A percentile compares a stretch with the other conserved stretches of the same genome.
Evolutionary conservation across 306 rosid species (phyloP).

Genomic region (Cicer arietinum): DNA sequence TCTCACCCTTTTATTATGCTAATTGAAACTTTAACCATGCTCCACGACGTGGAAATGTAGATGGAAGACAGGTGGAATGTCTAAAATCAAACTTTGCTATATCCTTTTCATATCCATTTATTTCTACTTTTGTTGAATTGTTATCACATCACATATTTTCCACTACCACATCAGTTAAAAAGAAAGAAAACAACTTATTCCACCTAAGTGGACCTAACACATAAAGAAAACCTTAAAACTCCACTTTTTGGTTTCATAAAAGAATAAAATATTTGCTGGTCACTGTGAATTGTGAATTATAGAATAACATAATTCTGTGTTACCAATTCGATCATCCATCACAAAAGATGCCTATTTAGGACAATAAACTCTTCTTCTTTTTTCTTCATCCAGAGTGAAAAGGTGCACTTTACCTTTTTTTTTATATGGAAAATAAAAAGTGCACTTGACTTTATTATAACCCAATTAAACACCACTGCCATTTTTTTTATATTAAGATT

Average conservation of each 20-base stretch:
- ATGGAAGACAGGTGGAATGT: conserved; percentile 21
- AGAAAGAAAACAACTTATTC: not conserved
- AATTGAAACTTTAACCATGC: conserved; percentile 20
- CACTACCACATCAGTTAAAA: conserved; percentile 3
- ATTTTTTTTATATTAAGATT: not conserved
- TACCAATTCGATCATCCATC: not conserved
- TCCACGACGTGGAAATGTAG: not conserved
- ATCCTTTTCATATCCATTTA: conserved; percentile 33
- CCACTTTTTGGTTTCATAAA: not conserved
- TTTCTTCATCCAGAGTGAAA: not conserved
- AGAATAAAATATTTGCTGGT: conserved; percentile 6
- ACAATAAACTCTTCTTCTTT: conserved; percentile 3
- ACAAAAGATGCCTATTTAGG: conserved; percentile 1
- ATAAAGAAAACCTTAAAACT: not conserved
- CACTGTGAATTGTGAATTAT: not conserved
- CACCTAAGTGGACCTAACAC: conserved; percentile 35
- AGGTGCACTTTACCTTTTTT: not conserved
- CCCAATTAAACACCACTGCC: not conserved
- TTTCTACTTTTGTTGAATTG: conserved; percentile 24
- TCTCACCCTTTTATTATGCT: not conserved
- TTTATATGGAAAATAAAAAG: not conserved
- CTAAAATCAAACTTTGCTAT: conserved; percentile 15
- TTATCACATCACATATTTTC: conserved; percentile 25
- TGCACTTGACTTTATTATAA: not conserved
- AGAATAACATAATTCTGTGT: conserved; percentile 1